Base-by-base conservation (phyloP, 441 rosid genomes). In the Isatis lusitanica region DNA sequence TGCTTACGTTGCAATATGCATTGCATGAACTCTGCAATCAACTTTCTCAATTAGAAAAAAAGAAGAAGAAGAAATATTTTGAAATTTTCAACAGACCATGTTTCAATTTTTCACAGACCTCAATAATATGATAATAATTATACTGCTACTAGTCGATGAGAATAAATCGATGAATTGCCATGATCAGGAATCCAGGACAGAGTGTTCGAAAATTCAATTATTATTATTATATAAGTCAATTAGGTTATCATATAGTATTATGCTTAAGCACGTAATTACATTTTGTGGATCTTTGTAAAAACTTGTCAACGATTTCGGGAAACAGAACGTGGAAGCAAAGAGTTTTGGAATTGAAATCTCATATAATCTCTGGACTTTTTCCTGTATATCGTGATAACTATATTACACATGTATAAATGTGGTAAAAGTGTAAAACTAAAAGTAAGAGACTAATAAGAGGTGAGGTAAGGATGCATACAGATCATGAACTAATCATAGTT, bases 211-310 rank as follows among this genome's bases (percentile, higher is more conserved):
- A 7, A 7, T 3, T 12, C 2, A 21, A 36, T 56, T 35, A 16
- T 38, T 66, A 36, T 56, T 35, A 16, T 38, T 66, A 36, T 26
- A 60, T 21, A 50, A 70, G 57, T 47, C 72, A 70, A 65, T 42
- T 65, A 50, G 44, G 50, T 62, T 16, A 71, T 50, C 36, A 66
- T n/a, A n/a, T n/a, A n/a, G n/a, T 43, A 68, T 40, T 50, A 71
- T 76, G 71, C 72, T 70, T 70, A 70, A 64, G 76, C 80, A 71
- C 80, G 69, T 66, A 66, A 77, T 43, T 60, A 35, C 16, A 33
- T 51, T 59, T 48, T 65, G 51, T 26, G 13, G 39, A 76, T 51
- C 68, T 11, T 58, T 66, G 16, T 28, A 15, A 16, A 30, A 28
- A 8, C 13, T 13, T 71, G 76, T 77, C 80, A 77, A 71, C 69